phyloP scores from a whole-genome alignment of 208 protist genomes.

The Crithidia sp. region DNA sequence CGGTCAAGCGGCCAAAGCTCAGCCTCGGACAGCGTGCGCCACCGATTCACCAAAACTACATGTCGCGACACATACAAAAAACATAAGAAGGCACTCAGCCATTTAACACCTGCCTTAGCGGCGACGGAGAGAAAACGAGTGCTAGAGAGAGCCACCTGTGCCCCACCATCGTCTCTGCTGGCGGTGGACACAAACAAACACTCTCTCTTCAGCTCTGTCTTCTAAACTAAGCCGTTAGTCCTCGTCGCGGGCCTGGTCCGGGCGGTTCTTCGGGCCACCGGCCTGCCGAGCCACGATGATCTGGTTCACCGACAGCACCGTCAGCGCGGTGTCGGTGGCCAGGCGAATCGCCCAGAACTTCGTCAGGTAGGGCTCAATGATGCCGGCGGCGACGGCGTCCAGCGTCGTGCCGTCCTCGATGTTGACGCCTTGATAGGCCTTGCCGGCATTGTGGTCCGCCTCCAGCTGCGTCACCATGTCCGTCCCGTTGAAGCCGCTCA shows the following conservation, averaged over 20 bases:
- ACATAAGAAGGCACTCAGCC: too few species aligned
- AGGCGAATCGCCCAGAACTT: conserved; percentile 96
- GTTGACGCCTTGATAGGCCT: conserved; percentile 93
- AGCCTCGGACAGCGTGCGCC: too few species aligned
- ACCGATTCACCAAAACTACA: too few species aligned
- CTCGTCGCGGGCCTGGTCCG: conserved; percentile 87
- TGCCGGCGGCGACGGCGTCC: conserved; percentile 83
- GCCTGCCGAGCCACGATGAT: conserved; percentile 99
- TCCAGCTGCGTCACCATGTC: conserved; percentile 96
- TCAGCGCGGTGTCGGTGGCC: conserved; percentile 97
- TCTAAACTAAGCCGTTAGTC: conserved; percentile 23
- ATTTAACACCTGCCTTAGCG: too few species aligned
- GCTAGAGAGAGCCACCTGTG: too few species aligned
- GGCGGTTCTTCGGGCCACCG: conserved; percentile 95
- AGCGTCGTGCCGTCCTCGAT: conserved; percentile 88
- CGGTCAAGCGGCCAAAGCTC: too few species aligned
- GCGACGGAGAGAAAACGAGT: too few species aligned
- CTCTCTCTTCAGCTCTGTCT: too few species aligned
- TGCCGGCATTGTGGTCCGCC: conserved; percentile 94
- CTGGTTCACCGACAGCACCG: conserved; percentile 95
- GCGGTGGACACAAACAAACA: too few species aligned
- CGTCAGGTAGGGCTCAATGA: conserved; percentile 94
- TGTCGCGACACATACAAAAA: too few species aligned
- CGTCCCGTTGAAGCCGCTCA: conserved; percentile 96
- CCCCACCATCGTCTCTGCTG: too few species aligned